Conservation (phyloP, 2,329 filamentous ascomycete species). For the Fusarium sp. region DNA sequence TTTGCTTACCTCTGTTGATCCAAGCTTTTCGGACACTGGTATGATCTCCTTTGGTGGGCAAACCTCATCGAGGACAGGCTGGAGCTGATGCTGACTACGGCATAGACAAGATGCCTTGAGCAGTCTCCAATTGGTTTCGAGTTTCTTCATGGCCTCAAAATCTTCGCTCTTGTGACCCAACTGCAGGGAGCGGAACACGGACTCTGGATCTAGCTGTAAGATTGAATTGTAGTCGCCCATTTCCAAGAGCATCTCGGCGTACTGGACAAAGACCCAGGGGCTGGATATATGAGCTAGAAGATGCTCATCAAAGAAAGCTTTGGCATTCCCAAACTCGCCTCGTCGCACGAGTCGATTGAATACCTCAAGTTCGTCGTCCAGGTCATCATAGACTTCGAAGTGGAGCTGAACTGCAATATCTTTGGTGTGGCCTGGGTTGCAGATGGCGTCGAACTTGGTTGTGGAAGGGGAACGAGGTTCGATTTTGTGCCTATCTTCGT, state of each 20-base stretch:
- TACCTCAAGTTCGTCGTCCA: not conserved
- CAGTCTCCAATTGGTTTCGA: not conserved
- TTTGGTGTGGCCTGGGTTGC: not conserved
- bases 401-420: not conserved
- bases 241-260: not conserved
- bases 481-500: too few relatives aligned
- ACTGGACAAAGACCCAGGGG: not conserved
- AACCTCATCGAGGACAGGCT: not conserved
- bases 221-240: not conserved
- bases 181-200: not conserved
- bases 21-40: not conserved
- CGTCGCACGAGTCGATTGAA: not conserved
- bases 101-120: not conserved
- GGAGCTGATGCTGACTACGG: not conserved
- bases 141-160: not conserved
- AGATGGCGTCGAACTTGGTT: too few relatives aligned
- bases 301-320: not conserved
- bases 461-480: too few relatives aligned
- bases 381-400: not conserved
- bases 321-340: not conserved
- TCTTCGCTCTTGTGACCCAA: not conserved
- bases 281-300: rapidly evolving
- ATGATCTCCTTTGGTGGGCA: not conserved
- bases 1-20: not conserved
- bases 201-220: rapidly evolving